These are phyloP conservation scores for Linanthus parryae DNA, from an alignment of 148 eudicot species.

Conservation along the genomic window DNA sequence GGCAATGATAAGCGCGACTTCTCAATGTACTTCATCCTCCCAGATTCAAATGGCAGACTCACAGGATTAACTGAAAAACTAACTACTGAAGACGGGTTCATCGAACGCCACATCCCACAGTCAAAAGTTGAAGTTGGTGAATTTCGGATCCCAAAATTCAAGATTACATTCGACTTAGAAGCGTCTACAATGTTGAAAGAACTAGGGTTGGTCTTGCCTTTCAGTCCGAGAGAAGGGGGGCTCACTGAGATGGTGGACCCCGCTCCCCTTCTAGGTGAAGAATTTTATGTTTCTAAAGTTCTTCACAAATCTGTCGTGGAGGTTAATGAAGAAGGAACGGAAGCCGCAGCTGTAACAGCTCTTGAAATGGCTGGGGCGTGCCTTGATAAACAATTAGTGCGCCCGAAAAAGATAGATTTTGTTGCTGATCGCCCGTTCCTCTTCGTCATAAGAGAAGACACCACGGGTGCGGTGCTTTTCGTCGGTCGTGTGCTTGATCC, in stretches of 20 bases:
- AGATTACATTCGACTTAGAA: slow-evolving; percentile 73
- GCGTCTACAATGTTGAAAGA: slow-evolving; percentile 58
- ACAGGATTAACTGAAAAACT: slow-evolving; percentile 43
- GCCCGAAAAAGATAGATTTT: slow-evolving; percentile 39
- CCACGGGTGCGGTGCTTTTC: slow-evolving; percentile 70
- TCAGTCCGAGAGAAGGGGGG: slow-evolving; percentile 35
- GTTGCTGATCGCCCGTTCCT: slow-evolving; percentile 93
- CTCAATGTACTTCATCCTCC: slow-evolving; percentile 78
- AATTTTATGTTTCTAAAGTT: slow-evolving; percentile 58
- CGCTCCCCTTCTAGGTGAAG: slow-evolving; percentile 22
- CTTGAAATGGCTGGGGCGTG: slow-evolving; percentile 30
- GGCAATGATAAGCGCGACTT: slow-evolving; percentile 74
- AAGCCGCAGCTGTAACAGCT: slow-evolving; percentile 77
- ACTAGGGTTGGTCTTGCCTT: slow-evolving; percentile 56
- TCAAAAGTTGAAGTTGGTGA: slow-evolving; percentile 49
- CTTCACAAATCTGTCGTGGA: slow-evolving; percentile 79
- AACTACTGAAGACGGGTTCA: slow-evolving; percentile 46
- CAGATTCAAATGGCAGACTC: slow-evolving; percentile 68
- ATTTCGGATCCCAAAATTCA: slow-evolving; percentile 65
- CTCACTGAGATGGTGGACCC: slow-evolving; percentile 76
- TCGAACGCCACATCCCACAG: slow-evolving; percentile 44
- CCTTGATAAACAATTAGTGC: slow-evolving; percentile 11
- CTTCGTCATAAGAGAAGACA: slow-evolving; percentile 67
- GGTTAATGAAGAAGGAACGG: slow-evolving; percentile 92
- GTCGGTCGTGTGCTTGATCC: slow-evolving; percentile 28